A percentile compares a stretch with the other conserved stretches of the same genome.
Conservation (phyloP, 2,329 filamentous ascomycete species). For the Rutstroemia sp. region DNA sequence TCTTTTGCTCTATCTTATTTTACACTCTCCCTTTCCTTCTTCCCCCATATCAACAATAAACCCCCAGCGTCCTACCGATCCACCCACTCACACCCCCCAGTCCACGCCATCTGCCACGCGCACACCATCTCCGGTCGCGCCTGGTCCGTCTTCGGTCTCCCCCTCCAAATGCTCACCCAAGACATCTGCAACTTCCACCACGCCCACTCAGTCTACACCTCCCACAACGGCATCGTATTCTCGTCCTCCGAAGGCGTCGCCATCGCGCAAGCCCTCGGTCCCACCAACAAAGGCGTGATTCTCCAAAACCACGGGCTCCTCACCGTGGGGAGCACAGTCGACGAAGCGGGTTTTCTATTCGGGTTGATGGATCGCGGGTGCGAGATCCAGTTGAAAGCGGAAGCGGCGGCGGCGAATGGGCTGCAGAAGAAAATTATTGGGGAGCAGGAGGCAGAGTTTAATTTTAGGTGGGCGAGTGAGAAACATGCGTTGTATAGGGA, state of each 20-base stretch:
- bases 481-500: conserved; percentile 39
- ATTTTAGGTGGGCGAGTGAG: conserved; percentile 42
- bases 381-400: conserved; percentile 58
- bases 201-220: conserved; percentile 56
- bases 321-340: conserved; percentile 63
- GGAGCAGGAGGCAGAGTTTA: conserved; percentile 48
- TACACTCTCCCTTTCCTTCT: too few species aligned
- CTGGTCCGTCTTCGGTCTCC: conserved; percentile 46
- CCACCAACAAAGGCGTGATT: conserved; percentile 51
- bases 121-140: conserved; percentile 56
- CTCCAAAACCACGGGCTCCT: conserved; percentile 66
- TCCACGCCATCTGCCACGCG: conserved; percentile 61
- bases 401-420: conserved; percentile 55
- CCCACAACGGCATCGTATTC: conserved; percentile 58
- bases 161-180: conserved; percentile 64
- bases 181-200: conserved; percentile 59
- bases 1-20: not conserved
- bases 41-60: too few species aligned
- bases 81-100: not conserved
- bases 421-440: conserved; percentile 44
- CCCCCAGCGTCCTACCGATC: too few species aligned
- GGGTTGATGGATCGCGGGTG: conserved; percentile 62
- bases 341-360: conserved; percentile 67
- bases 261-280: conserved; percentile 56
- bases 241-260: conserved; percentile 55